phyloP scores from a whole-genome alignment of 306 rosid species.

The Parietaria judaica region DNA sequence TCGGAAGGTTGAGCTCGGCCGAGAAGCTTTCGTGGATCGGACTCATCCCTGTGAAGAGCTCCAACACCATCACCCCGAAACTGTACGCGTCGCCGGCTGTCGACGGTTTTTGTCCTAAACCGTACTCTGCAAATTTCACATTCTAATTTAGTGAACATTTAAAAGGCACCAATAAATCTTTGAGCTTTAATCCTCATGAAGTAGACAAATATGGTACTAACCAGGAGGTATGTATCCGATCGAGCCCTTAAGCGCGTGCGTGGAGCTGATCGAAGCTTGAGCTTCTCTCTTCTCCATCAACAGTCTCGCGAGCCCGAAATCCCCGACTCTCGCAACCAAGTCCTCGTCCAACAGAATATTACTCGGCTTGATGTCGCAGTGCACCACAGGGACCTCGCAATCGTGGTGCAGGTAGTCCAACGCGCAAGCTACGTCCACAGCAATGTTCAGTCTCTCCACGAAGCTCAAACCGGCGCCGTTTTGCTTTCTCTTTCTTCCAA shows the following conservation, averaged over 20 bases:
- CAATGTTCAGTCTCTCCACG: constrained; percentile 51
- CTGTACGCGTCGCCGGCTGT: constrained; percentile 73
- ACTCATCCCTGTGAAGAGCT: constrained; percentile 48
- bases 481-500: constrained; percentile 33
- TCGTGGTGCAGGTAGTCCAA: constrained; percentile 67
- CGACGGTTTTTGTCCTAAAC: constrained; percentile 48
- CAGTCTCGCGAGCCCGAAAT: constrained; percentile 64
- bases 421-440: constrained; percentile 53
- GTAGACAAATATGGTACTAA: constrained; percentile 16
- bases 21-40: constrained; percentile 50
- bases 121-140: constrained; percentile 42
- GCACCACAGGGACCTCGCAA: constrained; percentile 52
- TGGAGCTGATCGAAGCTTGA: constrained; percentile 39
- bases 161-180: too few relatives aligned
- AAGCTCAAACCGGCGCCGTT: constrained; percentile 40
- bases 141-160: too few relatives aligned
- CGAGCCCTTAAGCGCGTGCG: constrained; percentile 55
- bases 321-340: constrained; percentile 67
- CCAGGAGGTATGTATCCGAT: constrained; percentile 90
- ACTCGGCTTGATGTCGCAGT: constrained; percentile 38
- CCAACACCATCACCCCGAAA: constrained; percentile 54
- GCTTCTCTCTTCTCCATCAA: constrained; percentile 30
- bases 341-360: too few relatives aligned
- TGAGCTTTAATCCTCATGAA: too few relatives aligned
- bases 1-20: constrained; percentile 35